A percentile compares a stretch with the other conserved stretches of the same genome.
Conservation (phyloP, 208 protist genomes). For the Phytomonas serpens region DNA sequence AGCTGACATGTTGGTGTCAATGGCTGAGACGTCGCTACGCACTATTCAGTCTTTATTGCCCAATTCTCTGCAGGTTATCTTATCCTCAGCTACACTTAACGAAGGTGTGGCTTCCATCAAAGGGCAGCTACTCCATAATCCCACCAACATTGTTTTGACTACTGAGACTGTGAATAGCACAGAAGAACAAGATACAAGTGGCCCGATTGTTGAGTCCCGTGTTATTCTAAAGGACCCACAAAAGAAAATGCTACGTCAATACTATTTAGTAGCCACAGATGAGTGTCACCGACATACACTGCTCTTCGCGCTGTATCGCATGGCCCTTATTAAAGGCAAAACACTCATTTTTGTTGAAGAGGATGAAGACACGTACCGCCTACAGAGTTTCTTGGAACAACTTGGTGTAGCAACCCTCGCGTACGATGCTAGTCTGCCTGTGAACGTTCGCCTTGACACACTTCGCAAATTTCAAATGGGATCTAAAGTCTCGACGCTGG, state of each 20-base stretch:
- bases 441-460: slow-evolving; percentile 93
- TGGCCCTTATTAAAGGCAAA: slow-evolving; percentile 91
- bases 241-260: slow-evolving; percentile 64
- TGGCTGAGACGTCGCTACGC: slow-evolving; percentile 89
- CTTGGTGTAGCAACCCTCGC: slow-evolving; percentile 90
- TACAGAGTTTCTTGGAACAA: slow-evolving; percentile 96
- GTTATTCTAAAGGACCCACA: slow-evolving; percentile 36
- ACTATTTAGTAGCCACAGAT: slow-evolving; percentile 84
- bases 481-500: slow-evolving; percentile 88
- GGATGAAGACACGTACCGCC: slow-evolving; percentile 89
- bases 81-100: slow-evolving; percentile 94
- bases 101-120: slow-evolving; percentile 90
- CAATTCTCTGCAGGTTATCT: slow-evolving; percentile 85
- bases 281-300: slow-evolving; percentile 92
- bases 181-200: slow-evolving; percentile 9
- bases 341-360: slow-evolving; percentile 96
- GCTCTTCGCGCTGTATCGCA: slow-evolving; percentile 91
- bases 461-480: slow-evolving; percentile 94
- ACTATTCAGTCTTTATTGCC: slow-evolving; percentile 84
- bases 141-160: slow-evolving; percentile 85
- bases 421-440: slow-evolving; percentile 93
- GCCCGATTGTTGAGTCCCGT: slow-evolving; percentile 66
- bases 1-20: slow-evolving; percentile 93
- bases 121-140: slow-evolving; percentile 91
- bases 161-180: slow-evolving; percentile 42